Conservation (phyloP, 768 basidiomycete species). For the Lanmaoa pseudosensibilis region DNA sequence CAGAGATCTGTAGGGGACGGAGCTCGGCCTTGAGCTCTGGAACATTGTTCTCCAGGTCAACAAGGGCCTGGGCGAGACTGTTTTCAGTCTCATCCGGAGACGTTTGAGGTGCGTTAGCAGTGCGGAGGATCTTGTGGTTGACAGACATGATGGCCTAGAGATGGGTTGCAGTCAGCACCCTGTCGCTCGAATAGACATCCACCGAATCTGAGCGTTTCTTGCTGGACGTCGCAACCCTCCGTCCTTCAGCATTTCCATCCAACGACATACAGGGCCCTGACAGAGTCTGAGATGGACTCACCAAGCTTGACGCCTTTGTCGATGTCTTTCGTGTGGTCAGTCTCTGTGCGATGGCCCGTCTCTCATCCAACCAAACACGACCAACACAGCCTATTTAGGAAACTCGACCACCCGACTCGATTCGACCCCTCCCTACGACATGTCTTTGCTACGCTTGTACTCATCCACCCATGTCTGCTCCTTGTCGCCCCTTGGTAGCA, state of each 20-base stretch:
- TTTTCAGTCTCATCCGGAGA: constrained; percentile 90
- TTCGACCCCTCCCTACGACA: constrained; percentile 11
- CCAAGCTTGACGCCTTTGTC: constrained; percentile 65
- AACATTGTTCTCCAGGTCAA: constrained; percentile 98
- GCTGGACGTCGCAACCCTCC: constrained; percentile 15
- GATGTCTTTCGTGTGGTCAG: constrained; percentile 33
- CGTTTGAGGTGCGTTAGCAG: constrained; percentile 91
- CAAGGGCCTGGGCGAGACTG: constrained; percentile 88
- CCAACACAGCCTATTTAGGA: constrained; percentile 25
- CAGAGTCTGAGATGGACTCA: constrained; percentile 51
- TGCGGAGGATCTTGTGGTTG: constrained; percentile 88
- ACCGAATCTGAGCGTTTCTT: constrained; percentile 42
- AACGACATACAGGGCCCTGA: constrained; percentile 8
- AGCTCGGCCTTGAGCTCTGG: constrained; percentile 98
- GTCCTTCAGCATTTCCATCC: constrained; percentile 24
- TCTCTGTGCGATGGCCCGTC: constrained; percentile 7
- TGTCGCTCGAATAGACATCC: constrained; percentile 47
- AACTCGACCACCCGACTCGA: constrained; percentile 1
- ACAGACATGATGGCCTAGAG: constrained; percentile 58
- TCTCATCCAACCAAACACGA: constrained; percentile 29
- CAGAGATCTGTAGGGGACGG: constrained; percentile 93
- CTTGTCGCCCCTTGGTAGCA: constrained; percentile 70
- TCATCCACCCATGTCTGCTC: constrained; percentile 88
- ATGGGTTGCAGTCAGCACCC: constrained; percentile 44
- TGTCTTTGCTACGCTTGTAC: constrained; percentile 64